Conservation (phyloP, 805 yeast genomes). For the Tetrapisispora arboricola region DNA sequence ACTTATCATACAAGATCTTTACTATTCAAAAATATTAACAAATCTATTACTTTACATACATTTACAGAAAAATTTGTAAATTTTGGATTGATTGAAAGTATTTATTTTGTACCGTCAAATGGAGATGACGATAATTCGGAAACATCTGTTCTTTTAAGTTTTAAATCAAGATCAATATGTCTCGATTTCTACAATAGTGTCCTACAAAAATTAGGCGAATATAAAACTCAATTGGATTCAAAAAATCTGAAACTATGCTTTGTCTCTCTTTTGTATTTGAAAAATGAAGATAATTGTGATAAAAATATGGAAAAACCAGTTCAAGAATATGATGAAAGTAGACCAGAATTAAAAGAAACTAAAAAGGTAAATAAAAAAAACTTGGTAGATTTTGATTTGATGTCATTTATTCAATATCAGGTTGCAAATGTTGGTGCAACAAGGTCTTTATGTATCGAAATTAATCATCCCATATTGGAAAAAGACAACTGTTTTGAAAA, state of each 20-base stretch:
- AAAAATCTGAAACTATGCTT: slow-evolving; percentile 30
- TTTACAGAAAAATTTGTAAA: slow-evolving; percentile 36
- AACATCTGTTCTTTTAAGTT: slow-evolving; percentile 20
- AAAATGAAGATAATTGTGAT: slow-evolving; percentile 19
- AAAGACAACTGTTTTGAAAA: slow-evolving; percentile 1
- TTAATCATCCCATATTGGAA: slow-evolving; percentile 8
- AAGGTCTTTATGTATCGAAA: slow-evolving; percentile 19
- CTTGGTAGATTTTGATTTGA: slow-evolving; percentile 17
- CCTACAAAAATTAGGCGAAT: slow-evolving; percentile 29
- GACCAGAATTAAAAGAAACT: slow-evolving; percentile 22
- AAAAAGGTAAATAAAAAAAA: slow-evolving; percentile 17
- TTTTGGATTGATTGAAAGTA: slow-evolving; percentile 54
- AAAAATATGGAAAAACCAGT: slow-evolving; percentile 4
- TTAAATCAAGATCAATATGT: slow-evolving; percentile 28
- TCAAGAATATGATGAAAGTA: not conserved
- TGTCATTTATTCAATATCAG: slow-evolving; percentile 11
- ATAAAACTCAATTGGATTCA: slow-evolving; percentile 31
- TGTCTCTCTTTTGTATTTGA: slow-evolving; percentile 30
- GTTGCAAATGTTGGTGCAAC: slow-evolving; percentile 21
- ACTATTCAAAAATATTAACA: slow-evolving; percentile 20
- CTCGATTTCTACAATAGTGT: slow-evolving; percentile 31
- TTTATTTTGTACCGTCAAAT: slow-evolving; percentile 28
- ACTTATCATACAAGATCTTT: slow-evolving; percentile 26
- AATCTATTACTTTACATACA: slow-evolving; percentile 13
- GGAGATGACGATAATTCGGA: slow-evolving; percentile 29